Conservation (phyloP, 2,329 filamentous ascomycete species). For the Sclerotinia trifoliorum region DNA sequence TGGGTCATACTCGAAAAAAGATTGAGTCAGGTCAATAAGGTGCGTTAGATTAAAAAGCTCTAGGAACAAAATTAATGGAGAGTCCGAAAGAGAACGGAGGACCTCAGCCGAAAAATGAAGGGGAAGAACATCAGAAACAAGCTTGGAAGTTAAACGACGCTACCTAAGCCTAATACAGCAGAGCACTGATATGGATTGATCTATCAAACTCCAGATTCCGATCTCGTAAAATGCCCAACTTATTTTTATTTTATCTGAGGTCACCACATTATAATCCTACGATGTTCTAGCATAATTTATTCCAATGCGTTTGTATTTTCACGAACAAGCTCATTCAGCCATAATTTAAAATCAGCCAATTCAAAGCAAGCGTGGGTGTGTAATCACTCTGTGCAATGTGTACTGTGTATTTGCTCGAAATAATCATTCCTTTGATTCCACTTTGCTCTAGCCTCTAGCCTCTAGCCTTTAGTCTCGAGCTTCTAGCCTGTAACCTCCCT, state of each 20-base stretch:
- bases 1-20: not conserved
- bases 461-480: not conserved
- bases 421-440: not conserved
- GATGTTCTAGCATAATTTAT: not conserved
- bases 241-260: not conserved
- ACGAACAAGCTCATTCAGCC: not conserved
- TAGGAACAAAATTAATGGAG: not conserved
- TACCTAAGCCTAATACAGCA: not conserved
- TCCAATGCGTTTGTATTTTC: not conserved
- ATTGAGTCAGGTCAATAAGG: not conserved
- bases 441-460: not conserved
- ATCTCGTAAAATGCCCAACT: slow-evolving; percentile 1
- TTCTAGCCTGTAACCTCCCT: not conserved
- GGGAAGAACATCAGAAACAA: not conserved
- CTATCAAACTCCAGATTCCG: not conserved
- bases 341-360: not conserved
- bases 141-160: not conserved
- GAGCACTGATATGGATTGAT: slow-evolving; percentile 5
- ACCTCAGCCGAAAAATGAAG: slow-evolving; percentile 9
- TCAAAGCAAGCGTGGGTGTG: slow-evolving; percentile 1
- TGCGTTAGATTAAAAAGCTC: not conserved
- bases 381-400: not conserved
- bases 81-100: not conserved
- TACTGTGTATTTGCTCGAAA: not conserved
- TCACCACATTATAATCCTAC: not conserved